Evolutionary conservation across 257 asterid species (phyloP).

Genomic region (Scutellaria galericulata): DNA sequence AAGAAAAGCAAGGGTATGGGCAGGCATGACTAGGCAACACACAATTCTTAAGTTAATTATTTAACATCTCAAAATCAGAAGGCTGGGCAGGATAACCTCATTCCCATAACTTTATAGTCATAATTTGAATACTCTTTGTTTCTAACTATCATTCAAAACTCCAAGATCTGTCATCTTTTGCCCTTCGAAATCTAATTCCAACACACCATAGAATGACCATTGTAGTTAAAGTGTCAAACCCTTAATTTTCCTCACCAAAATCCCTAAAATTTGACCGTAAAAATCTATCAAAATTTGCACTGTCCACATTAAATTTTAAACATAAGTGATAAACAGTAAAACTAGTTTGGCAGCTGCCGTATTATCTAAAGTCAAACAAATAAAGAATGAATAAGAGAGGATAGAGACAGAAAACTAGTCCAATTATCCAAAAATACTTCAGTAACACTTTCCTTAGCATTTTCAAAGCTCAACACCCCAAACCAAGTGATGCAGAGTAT

Average conservation of each 20-base stretch:
- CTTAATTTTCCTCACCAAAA: background rate
- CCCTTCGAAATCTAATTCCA: background rate
- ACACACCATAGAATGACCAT: background rate
- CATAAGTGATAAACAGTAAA: background rate
- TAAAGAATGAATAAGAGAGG: too few relatives aligned
- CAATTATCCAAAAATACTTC: too few relatives aligned
- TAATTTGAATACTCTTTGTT: background rate
- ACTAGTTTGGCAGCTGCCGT: background rate
- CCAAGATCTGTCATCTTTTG: background rate
- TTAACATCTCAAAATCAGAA: background rate
- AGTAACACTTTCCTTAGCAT: too few relatives aligned
- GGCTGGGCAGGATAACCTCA: conserved; percentile 1
- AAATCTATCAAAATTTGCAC: background rate
- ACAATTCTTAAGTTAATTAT: background rate
- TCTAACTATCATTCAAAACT: background rate
- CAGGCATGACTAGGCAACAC: background rate
- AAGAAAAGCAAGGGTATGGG: background rate
- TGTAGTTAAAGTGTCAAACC: background rate
- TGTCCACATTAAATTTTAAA: background rate
- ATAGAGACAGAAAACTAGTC: too few relatives aligned
- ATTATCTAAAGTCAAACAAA: too few relatives aligned
- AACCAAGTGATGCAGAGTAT: too few relatives aligned
- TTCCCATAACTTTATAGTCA: background rate
- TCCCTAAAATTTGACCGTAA: background rate
- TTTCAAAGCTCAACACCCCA: too few relatives aligned